Base-by-base conservation (phyloP, 495 filamentous ascomycete genomes). In the Daldinia decipiens region DNA sequence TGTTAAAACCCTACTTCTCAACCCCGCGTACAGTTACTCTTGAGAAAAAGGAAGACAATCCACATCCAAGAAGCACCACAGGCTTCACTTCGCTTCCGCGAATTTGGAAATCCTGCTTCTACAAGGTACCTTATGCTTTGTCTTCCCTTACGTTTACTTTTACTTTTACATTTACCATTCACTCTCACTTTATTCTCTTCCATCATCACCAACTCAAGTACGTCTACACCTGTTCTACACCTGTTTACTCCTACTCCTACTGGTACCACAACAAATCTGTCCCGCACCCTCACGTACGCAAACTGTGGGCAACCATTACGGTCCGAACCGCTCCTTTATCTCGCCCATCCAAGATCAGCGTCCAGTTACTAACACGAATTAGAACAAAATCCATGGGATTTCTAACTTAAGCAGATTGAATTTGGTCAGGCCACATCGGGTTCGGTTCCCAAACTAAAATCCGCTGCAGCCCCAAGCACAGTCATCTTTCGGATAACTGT, bases 401-500 rank as follows among this genome's bases (percentile, higher is more conserved):
- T 65, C 47, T 55, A 59, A 60, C 64, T 63, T 63, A 57, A 61
- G 53, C 53, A 63, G 52, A 21, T 70, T 55, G 62, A 56, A 63
- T 57, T 61, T 71, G 29, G 67, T 70, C 67, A 70, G 71, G 67
- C 67, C 67, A 67, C 63, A 63, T 70, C 71, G 67, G 71, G 58
- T 67, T 70, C 62, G 59, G 53, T 74, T 67, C 59, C 38, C 21
- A 59, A 67, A 64, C 67, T 67, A 74, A 73, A 73, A 67, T 60
- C 71, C 62, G 66, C 53, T 69, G 62, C 67, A 67, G 64, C 59
- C 67, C 67, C 62, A 56, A 65, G 50, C 65, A 62, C 67, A 67
- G 71, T 74, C 67, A 70, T 69, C 40, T 24, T 24, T 76, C 65
- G 60, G 65, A 69, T 72, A 69, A 66, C 62, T 71, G 65, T 68